Conservation (phyloP, 2,329 filamentous ascomycete species). For the Incumbomyces lentus region DNA sequence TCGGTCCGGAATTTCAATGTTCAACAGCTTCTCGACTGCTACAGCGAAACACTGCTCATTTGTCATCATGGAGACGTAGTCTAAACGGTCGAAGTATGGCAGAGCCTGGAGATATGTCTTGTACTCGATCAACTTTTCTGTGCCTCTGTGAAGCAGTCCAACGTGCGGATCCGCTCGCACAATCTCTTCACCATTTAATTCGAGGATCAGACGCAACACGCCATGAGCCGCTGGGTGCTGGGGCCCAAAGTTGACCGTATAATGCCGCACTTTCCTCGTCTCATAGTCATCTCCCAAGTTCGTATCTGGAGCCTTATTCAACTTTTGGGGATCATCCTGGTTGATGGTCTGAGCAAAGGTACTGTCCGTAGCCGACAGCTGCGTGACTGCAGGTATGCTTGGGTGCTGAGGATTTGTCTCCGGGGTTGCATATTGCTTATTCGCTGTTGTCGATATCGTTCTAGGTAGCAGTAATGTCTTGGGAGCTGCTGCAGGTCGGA, state of each 20-base stretch:
- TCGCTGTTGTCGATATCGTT: slow-evolving; percentile 45
- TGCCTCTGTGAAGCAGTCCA: slow-evolving; percentile 88
- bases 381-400: slow-evolving; percentile 31
- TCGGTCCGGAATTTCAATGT: slow-evolving; percentile 87
- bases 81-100: slow-evolving; percentile 96
- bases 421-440: slow-evolving; percentile 39
- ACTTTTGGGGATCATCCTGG: slow-evolving; percentile 27
- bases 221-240: slow-evolving; percentile 98
- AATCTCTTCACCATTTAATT: slow-evolving; percentile 96
- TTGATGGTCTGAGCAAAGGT: slow-evolving; percentile 40
- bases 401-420: slow-evolving; percentile 25
- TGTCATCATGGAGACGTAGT: slow-evolving; percentile 99
- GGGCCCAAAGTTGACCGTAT: slow-evolving; percentile 98
- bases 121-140: slow-evolving; percentile 99
- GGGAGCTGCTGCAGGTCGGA: slow-evolving; percentile 39
- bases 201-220: slow-evolving; percentile 92
- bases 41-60: slow-evolving; percentile 97
- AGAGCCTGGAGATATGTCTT: slow-evolving; percentile 97
- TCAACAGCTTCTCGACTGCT: slow-evolving; percentile 94
- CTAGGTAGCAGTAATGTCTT: slow-evolving; percentile 30
- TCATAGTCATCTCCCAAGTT: slow-evolving; percentile 40
- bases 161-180: slow-evolving; percentile 94
- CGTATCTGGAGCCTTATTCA: slow-evolving; percentile 31
- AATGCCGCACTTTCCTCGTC: slow-evolving; percentile 86
- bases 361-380: slow-evolving; percentile 48